phyloP scores from a whole-genome alignment of 768 basidiomycete species.

The Butyriboletus loyo region DNA sequence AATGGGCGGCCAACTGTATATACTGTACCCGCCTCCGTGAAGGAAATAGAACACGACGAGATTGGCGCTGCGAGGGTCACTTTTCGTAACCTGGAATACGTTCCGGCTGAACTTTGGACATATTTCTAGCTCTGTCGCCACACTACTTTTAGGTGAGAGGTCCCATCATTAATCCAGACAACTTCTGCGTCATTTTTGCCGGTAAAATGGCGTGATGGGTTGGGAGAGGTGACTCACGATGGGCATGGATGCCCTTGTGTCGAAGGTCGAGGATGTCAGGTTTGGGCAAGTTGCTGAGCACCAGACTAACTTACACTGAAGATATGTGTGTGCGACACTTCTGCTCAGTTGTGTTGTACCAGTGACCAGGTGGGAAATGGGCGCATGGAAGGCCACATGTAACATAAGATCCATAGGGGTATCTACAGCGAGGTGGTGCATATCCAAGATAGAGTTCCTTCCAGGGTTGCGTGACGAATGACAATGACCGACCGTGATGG shows the following conservation, averaged over 20 bases:
- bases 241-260: too few relatives aligned
- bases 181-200: constrained; percentile 9
- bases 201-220: constrained; percentile 9
- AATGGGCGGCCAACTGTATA: constrained; percentile 52
- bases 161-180: constrained; percentile 36
- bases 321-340: constrained; percentile 15
- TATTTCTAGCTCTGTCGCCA: constrained; percentile 29
- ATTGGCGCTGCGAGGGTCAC: constrained; percentile 33
- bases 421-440: constrained; percentile 41
- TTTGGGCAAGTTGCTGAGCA: background rate
- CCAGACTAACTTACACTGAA: constrained; percentile 15
- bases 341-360: constrained; percentile 38
- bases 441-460: constrained; percentile 48
- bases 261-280: background rate
- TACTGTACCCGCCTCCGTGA: constrained; percentile 66
- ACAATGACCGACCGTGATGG: constrained; percentile 7
- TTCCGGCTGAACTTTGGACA: constrained; percentile 39
- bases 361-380: constrained; percentile 47
- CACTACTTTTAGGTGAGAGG: constrained; percentile 28
- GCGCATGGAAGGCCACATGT: constrained; percentile 35
- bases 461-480: constrained; percentile 39
- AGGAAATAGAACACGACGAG: constrained; percentile 50
- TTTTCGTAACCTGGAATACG: constrained; percentile 52
- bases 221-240: too few relatives aligned
- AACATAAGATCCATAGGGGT: constrained; percentile 46